Conservation (phyloP, 768 basidiomycete genomes). For the Rhizopogon vulgaris region DNA sequence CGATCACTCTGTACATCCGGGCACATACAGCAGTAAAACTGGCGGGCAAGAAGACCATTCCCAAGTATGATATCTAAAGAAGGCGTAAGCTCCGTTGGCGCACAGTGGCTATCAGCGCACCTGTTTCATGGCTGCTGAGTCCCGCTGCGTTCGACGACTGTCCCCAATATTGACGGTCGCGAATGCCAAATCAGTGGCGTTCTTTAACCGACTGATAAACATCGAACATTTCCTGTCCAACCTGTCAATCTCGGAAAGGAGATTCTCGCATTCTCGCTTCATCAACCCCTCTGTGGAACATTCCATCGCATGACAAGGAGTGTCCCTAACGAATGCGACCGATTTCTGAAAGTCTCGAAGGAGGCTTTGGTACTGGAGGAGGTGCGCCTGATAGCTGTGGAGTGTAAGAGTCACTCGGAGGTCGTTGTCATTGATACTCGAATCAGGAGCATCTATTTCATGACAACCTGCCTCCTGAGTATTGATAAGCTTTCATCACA, state of each 20-base stretch:
- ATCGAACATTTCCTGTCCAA: slow-evolving; percentile 20
- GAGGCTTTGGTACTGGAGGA: slow-evolving; percentile 43
- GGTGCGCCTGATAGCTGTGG: slow-evolving; percentile 45
- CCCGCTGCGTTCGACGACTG: slow-evolving; percentile 43
- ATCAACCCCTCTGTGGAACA: slow-evolving; percentile 5
- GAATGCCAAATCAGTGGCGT: slow-evolving; percentile 38
- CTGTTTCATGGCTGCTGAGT: slow-evolving; percentile 36
- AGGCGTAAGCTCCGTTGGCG: not conserved
- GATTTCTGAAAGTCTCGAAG: slow-evolving; percentile 43
- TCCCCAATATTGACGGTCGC: slow-evolving; percentile 56
- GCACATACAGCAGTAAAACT: slow-evolving; percentile 32
- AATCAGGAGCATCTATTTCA: slow-evolving; percentile 1
- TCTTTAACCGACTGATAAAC: slow-evolving; percentile 23
- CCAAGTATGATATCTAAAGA: slow-evolving; percentile 47
- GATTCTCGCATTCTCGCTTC: slow-evolving; percentile 12
- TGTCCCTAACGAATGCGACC: slow-evolving; percentile 36
- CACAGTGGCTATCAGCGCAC: slow-evolving; percentile 5
- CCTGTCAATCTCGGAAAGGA: slow-evolving; percentile 41
- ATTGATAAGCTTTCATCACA: not conserved
- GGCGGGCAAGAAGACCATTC: slow-evolving; percentile 57
- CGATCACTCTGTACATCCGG: not conserved
- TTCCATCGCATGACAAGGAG: slow-evolving; percentile 38
- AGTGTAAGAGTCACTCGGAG: slow-evolving; percentile 44
- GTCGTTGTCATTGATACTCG: slow-evolving; percentile 28
- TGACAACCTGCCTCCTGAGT: not conserved